Conservation (phyloP, 495 filamentous ascomycete genomes). For the Penicillium atrosanguineum region DNA sequence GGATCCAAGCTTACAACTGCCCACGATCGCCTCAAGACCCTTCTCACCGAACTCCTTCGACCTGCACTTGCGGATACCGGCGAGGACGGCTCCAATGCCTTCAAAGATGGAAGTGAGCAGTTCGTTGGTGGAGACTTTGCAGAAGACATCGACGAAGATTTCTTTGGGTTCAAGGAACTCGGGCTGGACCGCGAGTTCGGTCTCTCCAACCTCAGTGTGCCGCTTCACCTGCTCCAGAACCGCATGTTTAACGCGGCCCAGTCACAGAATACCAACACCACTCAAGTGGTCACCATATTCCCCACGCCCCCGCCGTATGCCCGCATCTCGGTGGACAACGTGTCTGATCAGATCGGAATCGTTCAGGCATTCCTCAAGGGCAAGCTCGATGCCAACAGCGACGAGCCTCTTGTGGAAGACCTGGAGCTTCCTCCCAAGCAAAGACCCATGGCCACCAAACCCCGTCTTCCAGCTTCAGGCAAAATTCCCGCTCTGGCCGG, state of each 20-base stretch:
- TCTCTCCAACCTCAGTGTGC: conserved; percentile 79
- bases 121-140: conserved; percentile 97
- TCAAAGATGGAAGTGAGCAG: conserved; percentile 95
- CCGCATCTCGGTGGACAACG: conserved; percentile 74
- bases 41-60: conserved; percentile 85
- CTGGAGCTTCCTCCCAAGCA: conserved; percentile 93
- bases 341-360: conserved; percentile 77
- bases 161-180: conserved; percentile 96
- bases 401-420: conserved; percentile 86
- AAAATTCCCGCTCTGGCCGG: conserved; percentile 63
- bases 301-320: conserved; percentile 67
- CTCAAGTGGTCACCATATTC: conserved; percentile 49
- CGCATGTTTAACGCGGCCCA: conserved; percentile 80
- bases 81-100: conserved; percentile 83
- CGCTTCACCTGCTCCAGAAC: conserved; percentile 89
- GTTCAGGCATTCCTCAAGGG: conserved; percentile 85
- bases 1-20: conserved; percentile 77
- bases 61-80: conserved; percentile 79
- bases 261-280: conserved; percentile 57
- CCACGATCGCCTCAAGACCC: conserved; percentile 87
- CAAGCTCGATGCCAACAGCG: conserved; percentile 77
- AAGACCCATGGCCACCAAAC: conserved; percentile 65
- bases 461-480: conserved; percentile 88
- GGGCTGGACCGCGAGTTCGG: conserved; percentile 90
- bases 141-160: conserved; percentile 96